Conservation (phyloP, 768 basidiomycete species). For the Lactarius hatsudake region DNA sequence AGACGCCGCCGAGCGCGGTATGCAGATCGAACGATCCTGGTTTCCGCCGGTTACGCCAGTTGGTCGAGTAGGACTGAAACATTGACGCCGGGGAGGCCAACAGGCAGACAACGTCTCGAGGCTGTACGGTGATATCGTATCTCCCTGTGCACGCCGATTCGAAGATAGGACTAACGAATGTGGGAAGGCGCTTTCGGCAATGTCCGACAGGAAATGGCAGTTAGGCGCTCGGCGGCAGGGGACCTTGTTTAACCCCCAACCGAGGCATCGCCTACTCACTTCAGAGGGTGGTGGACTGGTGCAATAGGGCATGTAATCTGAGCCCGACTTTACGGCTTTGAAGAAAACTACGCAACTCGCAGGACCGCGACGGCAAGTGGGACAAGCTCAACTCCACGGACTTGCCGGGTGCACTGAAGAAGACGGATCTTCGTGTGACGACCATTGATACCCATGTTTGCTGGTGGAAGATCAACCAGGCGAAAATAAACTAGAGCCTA, state of each 20-base stretch:
- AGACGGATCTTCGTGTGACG: not conserved
- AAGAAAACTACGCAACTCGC: not conserved
- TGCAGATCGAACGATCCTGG: not conserved
- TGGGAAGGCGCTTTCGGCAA: too few species aligned
- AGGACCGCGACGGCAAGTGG: not conserved
- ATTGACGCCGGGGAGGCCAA: not conserved
- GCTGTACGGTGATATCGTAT: not conserved
- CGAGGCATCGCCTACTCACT: not conserved
- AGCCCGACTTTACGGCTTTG: not conserved
- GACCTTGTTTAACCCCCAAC: not conserved
- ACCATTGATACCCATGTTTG: not conserved
- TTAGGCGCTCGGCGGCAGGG: too few species aligned
- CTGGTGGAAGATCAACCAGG: not conserved
- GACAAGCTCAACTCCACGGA: not conserved
- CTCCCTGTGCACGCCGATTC: too few species aligned
- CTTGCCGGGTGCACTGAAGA: not conserved
- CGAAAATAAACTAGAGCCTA: not conserved
- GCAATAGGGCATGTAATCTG: not conserved
- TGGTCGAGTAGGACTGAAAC: not conserved
- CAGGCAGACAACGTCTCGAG: not conserved
- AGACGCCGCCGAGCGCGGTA: not conserved
- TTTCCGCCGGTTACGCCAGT: not conserved
- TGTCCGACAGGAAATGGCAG: too few species aligned
- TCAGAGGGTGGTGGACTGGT: too few species aligned
- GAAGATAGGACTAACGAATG: too few species aligned